Evolutionary conservation across 2,329 filamentous ascomycete species (phyloP), one percentile per base, ranked within the genome.

Genomic region (Aspergillus sp.): DNA sequence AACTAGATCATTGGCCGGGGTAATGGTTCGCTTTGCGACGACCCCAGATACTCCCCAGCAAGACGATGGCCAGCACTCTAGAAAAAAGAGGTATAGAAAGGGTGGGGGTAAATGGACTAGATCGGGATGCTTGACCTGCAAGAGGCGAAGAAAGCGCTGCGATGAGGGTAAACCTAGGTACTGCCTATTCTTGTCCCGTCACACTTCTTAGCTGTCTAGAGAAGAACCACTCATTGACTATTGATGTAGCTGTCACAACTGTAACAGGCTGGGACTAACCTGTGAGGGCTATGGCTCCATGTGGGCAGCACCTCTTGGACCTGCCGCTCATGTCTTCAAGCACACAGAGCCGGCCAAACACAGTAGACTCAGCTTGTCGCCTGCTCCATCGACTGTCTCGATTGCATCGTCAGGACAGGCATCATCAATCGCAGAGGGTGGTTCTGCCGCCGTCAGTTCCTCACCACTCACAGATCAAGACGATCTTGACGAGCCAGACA

Each of bases 81-180:
- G 52, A 6, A 61, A 57, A 19, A 70, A 66, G 46, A 66, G 66
- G 48, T 56, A 56, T 55, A 66, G 67, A 52, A 63, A 61, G 55
- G 66, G 66, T n/a, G 68, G 70, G 17, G 66, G 64, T 7, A 66
- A 65, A 57, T 75, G 73, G 73, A 73, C 71, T 61, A 71, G 73
- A 12, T 74, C 72, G 3, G 73, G 72, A n/a, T 75, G 73, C 47
- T 54, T 75, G n/a, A 75, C 73, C 3, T 75, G 73, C 61, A 75
- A 75, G 56, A 70, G 64, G 54, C 69, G 73, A 39, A 68, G 72
- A 31, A 75, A 75, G 59, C 68, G 70, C 39, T 75, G 73, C 39
- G 73, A 75, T 57, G 73, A 75, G 62, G 60, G 69, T 21, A 75
- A 74, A 54, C 73, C 73, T 19, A 69, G 65, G 73, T 75, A 62